phyloP scores from a whole-genome alignment of 352 stramenopile genomes.

The Phytophthora pseudosyringae region DNA sequence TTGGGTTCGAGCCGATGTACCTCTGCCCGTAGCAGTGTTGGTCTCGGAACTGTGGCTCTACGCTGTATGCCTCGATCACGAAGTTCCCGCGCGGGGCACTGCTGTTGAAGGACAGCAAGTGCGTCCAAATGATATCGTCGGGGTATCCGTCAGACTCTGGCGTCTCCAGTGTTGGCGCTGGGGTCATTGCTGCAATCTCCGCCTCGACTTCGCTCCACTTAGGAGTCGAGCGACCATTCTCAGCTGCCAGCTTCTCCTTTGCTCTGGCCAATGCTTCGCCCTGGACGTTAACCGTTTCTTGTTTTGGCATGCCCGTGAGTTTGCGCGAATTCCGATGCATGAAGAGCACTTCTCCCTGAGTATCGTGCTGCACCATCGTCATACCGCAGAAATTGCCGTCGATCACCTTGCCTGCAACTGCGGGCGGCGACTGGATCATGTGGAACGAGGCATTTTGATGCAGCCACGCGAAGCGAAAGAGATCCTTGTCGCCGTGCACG shows the following conservation, averaged over 20 bases:
- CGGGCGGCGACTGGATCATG: constrained; percentile 55
- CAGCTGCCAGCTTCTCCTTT: constrained; percentile 19
- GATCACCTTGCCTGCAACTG: constrained; percentile 41
- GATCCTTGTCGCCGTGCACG: constrained; percentile 61
- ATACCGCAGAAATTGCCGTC: constrained; percentile 52
- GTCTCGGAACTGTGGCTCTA: constrained; percentile 37
- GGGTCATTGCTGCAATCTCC: constrained; percentile 20
- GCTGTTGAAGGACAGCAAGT: constrained; percentile 67
- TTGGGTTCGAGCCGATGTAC: constrained; percentile 33
- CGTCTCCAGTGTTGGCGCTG: constrained; percentile 3
- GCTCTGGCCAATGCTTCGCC: constrained; percentile 14
- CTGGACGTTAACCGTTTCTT: not conserved
- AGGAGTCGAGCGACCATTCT: constrained; percentile 18
- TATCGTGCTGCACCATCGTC: constrained; percentile 57
- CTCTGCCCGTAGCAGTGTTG: constrained; percentile 68
- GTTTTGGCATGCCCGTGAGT: constrained; percentile 29
- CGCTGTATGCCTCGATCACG: constrained; percentile 57
- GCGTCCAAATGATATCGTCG: constrained; percentile 65
- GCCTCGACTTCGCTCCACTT: constrained; percentile 27
- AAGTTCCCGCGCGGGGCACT: constrained; percentile 42
- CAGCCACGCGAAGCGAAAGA: constrained; percentile 68
- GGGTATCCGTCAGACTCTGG: constrained; percentile 28
- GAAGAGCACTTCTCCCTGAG: constrained; percentile 49
- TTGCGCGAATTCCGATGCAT: constrained; percentile 63
- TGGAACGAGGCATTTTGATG: constrained; percentile 51